Evolutionary conservation across 73 alveolate species (phyloP).

Genomic region (Paramecium sonneborni): DNA sequence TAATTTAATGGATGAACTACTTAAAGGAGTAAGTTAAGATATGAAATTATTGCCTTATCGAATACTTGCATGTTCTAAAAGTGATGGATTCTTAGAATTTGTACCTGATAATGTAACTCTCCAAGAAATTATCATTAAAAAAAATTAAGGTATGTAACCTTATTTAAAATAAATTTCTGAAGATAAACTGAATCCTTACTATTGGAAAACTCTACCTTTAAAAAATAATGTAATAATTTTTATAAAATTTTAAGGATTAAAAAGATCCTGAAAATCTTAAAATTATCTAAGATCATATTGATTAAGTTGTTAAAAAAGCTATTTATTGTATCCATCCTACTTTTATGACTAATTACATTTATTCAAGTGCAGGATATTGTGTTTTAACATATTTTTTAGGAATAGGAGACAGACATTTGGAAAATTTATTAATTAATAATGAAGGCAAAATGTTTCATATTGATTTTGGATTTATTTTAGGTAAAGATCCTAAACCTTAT

Average conservation of each 20-base stretch:
- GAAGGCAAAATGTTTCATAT: conserved; percentile 97
- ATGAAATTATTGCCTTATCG: conserved; percentile 92
- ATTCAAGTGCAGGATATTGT: conserved; percentile 97
- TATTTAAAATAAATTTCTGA: background rate
- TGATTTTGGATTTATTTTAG: conserved; percentile 99
- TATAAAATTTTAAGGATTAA: conserved; percentile 5
- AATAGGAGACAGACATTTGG: conserved; percentile 99
- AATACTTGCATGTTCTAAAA: conserved; percentile 91
- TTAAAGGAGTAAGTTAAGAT: conserved; percentile 90
- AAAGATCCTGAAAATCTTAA: conserved; percentile 63
- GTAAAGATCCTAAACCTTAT: conserved; percentile 95
- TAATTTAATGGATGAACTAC: conserved; percentile 90
- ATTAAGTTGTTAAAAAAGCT: background rate
- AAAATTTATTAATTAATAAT: conserved; percentile 95
- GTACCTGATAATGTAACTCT: conserved; percentile 93
- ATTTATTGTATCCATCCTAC: conserved; percentile 66
- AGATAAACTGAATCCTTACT: background rate
- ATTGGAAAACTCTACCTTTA: conserved; percentile 14
- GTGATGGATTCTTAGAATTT: conserved; percentile 97
- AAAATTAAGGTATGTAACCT: conserved; percentile 3
- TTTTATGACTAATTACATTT: conserved; percentile 87
- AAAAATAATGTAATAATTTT: conserved; percentile 33
- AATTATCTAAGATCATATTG: background rate
- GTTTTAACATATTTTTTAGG: conserved; percentile 98
- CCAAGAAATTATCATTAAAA: conserved; percentile 84